phyloP scores from a whole-genome alignment of 139 green algal genomes.

The Tetraselmis striata region DNA sequence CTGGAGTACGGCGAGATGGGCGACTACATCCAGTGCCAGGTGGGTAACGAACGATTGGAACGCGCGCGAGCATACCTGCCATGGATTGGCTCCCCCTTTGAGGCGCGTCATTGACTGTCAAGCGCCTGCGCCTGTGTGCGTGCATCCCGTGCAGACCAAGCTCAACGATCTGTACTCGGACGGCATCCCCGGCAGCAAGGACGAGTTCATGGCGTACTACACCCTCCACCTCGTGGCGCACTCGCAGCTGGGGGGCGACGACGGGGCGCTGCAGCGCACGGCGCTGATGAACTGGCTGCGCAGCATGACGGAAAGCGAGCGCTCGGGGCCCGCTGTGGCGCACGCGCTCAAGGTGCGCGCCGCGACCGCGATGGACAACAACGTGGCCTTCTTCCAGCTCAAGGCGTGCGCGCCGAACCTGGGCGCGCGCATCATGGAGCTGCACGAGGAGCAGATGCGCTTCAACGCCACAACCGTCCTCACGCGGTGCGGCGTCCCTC shows the following conservation, averaged over 20 bases:
- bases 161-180: slow-evolving; percentile 39
- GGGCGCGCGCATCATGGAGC: slow-evolving; percentile 65
- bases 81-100: not conserved
- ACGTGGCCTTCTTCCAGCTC: slow-evolving; percentile 60
- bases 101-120: too few relatives aligned
- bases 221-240: slow-evolving; percentile 45
- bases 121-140: too few relatives aligned
- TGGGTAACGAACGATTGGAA: not conserved
- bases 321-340: slow-evolving; percentile 33
- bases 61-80: not conserved
- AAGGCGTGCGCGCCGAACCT: slow-evolving; percentile 58
- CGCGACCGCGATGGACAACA: slow-evolving; percentile 31
- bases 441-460: slow-evolving; percentile 8
- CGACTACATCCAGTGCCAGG: slow-evolving; percentile 91
- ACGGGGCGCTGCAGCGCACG: slow-evolving; percentile 54
- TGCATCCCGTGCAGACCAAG: not conserved
- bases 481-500: not conserved
- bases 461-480: slow-evolving; percentile 11
- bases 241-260: slow-evolving; percentile 4
- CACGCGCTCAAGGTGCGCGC: slow-evolving; percentile 51
- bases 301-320: slow-evolving; percentile 4
- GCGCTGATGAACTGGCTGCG: slow-evolving; percentile 55
- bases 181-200: slow-evolving; percentile 23
- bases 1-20: slow-evolving; percentile 81
- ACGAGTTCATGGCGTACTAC: slow-evolving; percentile 57